phyloP scores from a whole-genome alignment of 495 filamentous ascomycete species.

The Hyaloscypha bicolor region DNA sequence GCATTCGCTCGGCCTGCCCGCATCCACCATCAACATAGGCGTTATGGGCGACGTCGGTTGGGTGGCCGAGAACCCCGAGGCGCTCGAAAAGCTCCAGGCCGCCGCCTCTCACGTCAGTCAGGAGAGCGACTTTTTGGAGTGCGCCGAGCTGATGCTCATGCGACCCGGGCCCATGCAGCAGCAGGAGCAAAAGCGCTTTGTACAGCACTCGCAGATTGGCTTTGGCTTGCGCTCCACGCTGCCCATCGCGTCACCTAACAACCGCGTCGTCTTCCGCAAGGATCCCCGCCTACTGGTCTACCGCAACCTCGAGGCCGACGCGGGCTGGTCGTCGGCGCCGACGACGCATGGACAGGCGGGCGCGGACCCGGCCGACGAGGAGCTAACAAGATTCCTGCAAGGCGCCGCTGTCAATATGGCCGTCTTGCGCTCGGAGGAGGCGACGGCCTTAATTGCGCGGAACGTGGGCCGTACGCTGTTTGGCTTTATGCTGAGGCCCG shows the following conservation, averaged over 20 bases:
- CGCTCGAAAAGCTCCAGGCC: neutral
- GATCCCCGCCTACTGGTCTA: too few species aligned
- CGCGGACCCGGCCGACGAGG: conserved; percentile 11
- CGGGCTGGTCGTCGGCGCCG: too few species aligned
- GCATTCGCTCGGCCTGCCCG: conserved; percentile 44
- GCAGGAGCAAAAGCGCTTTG: too few species aligned
- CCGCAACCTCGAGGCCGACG: too few species aligned
- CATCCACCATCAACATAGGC: conserved; percentile 55
- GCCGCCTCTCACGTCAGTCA: neutral
- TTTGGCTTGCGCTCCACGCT: too few species aligned
- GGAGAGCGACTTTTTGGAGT: neutral
- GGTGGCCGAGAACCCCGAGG: conserved; percentile 2
- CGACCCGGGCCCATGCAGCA: too few species aligned
- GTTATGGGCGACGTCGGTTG: conserved; percentile 39
- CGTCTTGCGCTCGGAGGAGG: conserved; percentile 15
- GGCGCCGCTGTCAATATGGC: conserved; percentile 18
- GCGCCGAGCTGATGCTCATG: too few species aligned
- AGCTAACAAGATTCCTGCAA: conserved; percentile 27
- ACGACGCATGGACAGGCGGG: too few species aligned
- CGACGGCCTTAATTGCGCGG: conserved; percentile 21
- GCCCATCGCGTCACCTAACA: too few species aligned
- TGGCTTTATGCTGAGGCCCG: conserved; percentile 39
- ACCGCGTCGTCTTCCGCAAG: too few species aligned
- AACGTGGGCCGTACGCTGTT: conserved; percentile 40
- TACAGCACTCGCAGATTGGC: too few species aligned